Conservation (phyloP, 805 yeast genomes). For the Metschnikowia continentalis region DNA sequence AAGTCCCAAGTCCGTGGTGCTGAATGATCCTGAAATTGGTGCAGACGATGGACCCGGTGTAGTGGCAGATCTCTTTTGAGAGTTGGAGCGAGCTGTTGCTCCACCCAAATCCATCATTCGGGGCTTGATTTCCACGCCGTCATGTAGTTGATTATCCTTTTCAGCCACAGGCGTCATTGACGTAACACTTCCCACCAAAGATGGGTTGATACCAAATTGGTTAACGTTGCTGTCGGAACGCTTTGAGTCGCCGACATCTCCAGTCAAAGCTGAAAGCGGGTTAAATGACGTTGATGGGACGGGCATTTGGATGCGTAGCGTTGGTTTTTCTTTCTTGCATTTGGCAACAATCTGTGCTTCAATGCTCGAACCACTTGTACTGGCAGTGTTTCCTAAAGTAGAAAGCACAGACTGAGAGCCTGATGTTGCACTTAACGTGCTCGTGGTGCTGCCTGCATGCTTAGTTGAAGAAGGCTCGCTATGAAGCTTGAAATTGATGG, state of each 20-base stretch:
- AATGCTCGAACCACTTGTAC: background rate
- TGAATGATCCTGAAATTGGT: constrained; percentile 9
- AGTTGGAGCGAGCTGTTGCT: constrained; percentile 1
- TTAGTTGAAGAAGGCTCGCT: constrained; percentile 4
- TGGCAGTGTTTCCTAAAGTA: constrained; percentile 7
- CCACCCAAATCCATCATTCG: constrained; percentile 3
- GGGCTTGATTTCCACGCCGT: constrained; percentile 4
- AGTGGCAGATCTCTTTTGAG: background rate
- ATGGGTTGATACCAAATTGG: constrained; percentile 63
- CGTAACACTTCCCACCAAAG: constrained; percentile 46
- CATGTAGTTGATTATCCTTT: constrained; percentile 28
- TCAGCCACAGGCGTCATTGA: constrained; percentile 84
- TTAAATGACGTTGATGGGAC: constrained; percentile 47
- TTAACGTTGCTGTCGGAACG: constrained; percentile 44
- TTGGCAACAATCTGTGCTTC: background rate
- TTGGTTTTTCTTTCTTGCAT: constrained; percentile 45
- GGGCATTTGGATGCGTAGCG: constrained; percentile 71
- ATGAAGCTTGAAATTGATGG: constrained; percentile 44
- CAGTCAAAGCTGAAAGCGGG: constrained; percentile 35
- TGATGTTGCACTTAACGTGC: background rate
- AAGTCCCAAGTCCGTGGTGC: background rate
- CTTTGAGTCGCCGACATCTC: constrained; percentile 20
- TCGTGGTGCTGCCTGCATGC: background rate
- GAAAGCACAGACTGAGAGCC: constrained; percentile 2
- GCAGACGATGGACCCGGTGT: constrained; percentile 13